Evolutionary conservation across 331 rosid genomes (phyloP), one percentile per base, ranked within the genome.

Genomic region (Prunus yedoensis): DNA sequence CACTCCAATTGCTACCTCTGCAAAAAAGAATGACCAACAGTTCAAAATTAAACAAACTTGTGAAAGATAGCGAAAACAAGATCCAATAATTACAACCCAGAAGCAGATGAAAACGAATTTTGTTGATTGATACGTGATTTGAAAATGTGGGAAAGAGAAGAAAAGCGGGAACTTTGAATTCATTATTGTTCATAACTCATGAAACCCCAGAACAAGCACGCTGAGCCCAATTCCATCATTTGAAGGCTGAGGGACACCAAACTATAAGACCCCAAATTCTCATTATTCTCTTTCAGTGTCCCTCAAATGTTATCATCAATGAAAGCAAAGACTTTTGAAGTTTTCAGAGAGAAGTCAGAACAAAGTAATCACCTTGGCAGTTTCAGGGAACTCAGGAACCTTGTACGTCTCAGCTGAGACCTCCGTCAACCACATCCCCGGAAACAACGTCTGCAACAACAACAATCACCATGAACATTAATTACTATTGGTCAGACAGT

Each of bases 371-470:
- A 92, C 97, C 94, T 89, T 88, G 86, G 85, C 73, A 75, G 76
- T 84, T 28, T 94, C 92, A 14, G 86, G 70, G n/a, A 53, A 54
- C 27, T 90, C 96, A 0, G 86, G 77, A 64, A 90, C 89, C 79
- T 88, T 91, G 80, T 95, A 95, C 6, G 74, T 57, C 81, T 90
- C 96, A 25, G 82, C 74, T n/a, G 90, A 79, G 17, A 94, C 67
- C 83, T 91, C 96, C 65, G 81, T 66, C 79, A 94, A 74, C 88
- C 89, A 90, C 82, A 76, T 25, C 35, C 97, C 97, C 67, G 98
- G 97, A 49, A 84, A 86, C 23, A 89, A 41, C 5, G 67, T 5
- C 96, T 91, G 87, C 62, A 75, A 25, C 73, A 43, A 61, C n/a
- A 61, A 32, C 53, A 71, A 65, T 58, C n/a, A 8, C 30, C 67